Base-by-base conservation (phyloP, 768 basidiomycete genomes). In the Mycena vitilis region DNA sequence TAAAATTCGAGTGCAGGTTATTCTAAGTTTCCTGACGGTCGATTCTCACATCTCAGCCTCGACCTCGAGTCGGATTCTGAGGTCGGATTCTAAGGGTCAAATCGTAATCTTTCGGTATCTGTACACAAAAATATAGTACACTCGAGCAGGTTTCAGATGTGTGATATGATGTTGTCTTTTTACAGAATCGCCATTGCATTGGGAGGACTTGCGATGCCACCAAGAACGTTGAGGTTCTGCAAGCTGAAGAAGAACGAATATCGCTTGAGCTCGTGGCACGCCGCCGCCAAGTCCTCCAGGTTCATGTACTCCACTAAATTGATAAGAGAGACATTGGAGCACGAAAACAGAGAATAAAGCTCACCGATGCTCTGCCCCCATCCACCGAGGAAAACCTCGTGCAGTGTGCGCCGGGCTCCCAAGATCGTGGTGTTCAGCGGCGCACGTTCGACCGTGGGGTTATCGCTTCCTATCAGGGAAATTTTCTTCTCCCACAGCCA, bases 401-500 rank as follows among this genome's bases (percentile, higher is more conserved):
- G 70, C 52, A 71, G 30, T 18, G 60, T 51, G 6, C 69, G 52
- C 42, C 23, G 53, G 0, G 22, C 63, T 0, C 63, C 54, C 11
- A 30, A 34, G 20, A 63, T 56, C 5, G n/a, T 23, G 3, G 12
- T 18, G 12, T 5, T 34, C 18, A 22, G 9, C 25, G 65, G 53
- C 4, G 40, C 16, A 1, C 45, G 22, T 34, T 71, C 70, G n/a
- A 68, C 58, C 18, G 60, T 38, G 38, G 60, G 66, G 34, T 71
- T 67, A 22, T 70, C 69, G 20, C 49, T 52, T 18, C 69, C 69
- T 4, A 70, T 60, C 8, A 70, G 15, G 5, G 65, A 37, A 13
- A 70, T 25, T 37, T 70, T 70, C 54, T 63, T 70, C 10, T 67
- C 66, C 66, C 66, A 71, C 15, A 71, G 42, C 70, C 70, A 71